phyloP scores from a whole-genome alignment of 805 yeast species.

The Cyberlindnera saturnus region DNA sequence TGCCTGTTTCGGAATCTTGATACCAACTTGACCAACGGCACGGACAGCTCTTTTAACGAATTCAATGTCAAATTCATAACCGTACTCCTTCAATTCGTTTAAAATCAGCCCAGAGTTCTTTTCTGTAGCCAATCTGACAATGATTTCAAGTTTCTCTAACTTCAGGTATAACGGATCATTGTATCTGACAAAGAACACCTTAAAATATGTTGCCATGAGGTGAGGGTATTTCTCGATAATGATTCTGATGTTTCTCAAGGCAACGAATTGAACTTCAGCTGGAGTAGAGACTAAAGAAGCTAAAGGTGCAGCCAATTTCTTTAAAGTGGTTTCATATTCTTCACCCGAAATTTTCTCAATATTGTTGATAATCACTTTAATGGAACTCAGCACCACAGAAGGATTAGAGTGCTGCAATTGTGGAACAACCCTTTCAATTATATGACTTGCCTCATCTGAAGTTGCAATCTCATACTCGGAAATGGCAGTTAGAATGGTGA shows the following conservation, averaged over 20 bases:
- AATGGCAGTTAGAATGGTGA: constrained; percentile 77
- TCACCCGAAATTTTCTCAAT: constrained; percentile 37
- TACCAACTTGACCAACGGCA: constrained; percentile 68
- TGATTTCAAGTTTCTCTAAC: constrained; percentile 68
- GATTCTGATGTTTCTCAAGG: constrained; percentile 83
- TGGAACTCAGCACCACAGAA: constrained; percentile 81
- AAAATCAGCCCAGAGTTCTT: constrained; percentile 52
- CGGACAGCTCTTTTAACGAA: constrained; percentile 61
- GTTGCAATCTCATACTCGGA: constrained; percentile 59
- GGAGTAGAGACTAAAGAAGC: constrained; percentile 83
- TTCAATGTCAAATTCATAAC: constrained; percentile 80
- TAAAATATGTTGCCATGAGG: constrained; percentile 67
- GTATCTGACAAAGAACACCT: constrained; percentile 87
- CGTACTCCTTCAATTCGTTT: constrained; percentile 71
- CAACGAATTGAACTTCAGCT: constrained; percentile 93
- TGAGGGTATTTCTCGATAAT: constrained; percentile 84
- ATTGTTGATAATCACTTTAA: constrained; percentile 75
- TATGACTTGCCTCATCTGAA: constrained; percentile 67
- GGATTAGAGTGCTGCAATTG: constrained; percentile 97
- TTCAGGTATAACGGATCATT: constrained; percentile 78
- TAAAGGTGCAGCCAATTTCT: constrained; percentile 76
- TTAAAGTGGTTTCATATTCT: constrained; percentile 42
- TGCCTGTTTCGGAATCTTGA: constrained; percentile 45
- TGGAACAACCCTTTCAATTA: constrained; percentile 85
- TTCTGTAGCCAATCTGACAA: constrained; percentile 62